A percentile compares a stretch with the other conserved stretches of the same genome.
phyloP scores from a whole-genome alignment of 148 eudicot genomes.

The Limonium bicolor region DNA sequence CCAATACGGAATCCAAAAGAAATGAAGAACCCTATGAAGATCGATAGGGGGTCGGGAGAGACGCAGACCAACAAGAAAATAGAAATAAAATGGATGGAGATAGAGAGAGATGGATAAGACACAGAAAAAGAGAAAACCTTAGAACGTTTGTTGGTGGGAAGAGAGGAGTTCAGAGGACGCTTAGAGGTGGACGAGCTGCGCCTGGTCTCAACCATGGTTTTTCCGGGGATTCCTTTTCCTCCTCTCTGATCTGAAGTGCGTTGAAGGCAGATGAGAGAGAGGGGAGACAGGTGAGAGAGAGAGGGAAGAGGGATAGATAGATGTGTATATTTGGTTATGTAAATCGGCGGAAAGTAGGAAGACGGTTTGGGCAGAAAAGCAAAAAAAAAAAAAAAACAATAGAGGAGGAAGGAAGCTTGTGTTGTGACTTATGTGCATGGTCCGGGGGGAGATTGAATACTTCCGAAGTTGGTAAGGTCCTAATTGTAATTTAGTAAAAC shows the following conservation, averaged over 20 bases:
- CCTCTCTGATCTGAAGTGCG: slow-evolving; percentile 15
- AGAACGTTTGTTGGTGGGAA: slow-evolving; percentile 46
- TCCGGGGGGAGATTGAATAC: too few species aligned
- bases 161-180: slow-evolving; percentile 43
- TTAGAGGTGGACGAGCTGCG: slow-evolving; percentile 71
- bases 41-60: neutral
- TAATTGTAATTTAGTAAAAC: too few species aligned
- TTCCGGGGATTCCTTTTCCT: neutral
- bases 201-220: slow-evolving; percentile 64
- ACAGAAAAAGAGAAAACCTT: slow-evolving; percentile 25
- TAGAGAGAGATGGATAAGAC: neutral
- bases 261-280: slow-evolving; percentile 6
- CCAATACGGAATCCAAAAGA: neutral
- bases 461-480: too few species aligned
- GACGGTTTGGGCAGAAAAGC: neutral
- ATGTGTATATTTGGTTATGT: too few species aligned
- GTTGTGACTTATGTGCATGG: too few species aligned
- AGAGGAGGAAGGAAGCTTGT: too few species aligned
- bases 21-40: slow-evolving; percentile 1
- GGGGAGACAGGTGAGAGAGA: neutral
- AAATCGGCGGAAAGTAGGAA: slow-evolving; percentile 1
- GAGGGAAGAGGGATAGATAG: neutral
- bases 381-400: too few species aligned
- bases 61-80: neutral
- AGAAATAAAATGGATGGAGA: slow-evolving; percentile 1